Base-by-base conservation (phyloP, 208 protist genomes). In the Leptomonas seymouri region DNA sequence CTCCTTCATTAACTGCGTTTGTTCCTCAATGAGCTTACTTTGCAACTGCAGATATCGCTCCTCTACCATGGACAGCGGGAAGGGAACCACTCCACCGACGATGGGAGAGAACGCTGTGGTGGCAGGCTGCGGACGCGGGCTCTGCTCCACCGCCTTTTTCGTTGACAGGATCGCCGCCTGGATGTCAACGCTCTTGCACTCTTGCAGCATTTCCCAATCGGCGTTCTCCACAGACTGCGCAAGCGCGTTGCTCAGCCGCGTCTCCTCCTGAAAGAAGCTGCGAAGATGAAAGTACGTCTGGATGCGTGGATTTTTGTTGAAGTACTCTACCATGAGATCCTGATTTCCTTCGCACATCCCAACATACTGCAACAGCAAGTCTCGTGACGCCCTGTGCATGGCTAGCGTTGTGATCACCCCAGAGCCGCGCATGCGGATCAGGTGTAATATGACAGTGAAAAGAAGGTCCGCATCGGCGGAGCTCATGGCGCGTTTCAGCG, bases 141-240 rank as follows among this genome's bases (percentile, higher is more conserved):
- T 69, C 39, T 69, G 72, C 45, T 72, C 63, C n/a, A 74, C 69
- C 2, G 66, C 59, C 23, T 66, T 72, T 44, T 80, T 75, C 15
- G 57, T 50, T n/a, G 78, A 78, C 23, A 69, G 69, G 9, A 76
- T 75, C 27, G 74, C 67, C 18, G 75, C 78, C 36, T 86, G 82
- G 28, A 85, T 73, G 14, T 84, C 74, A 46, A 71, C 76, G 23
- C 73, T 56, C 60, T 84, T 92, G 56, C 75, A 84, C 14, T 87
- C 79, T 60, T 87, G 86, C 41, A 86, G 66, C 56, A 86, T 75
- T 51, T 92, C 84, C 80, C 86, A 92, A 30, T 83, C 74, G 8
- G 31, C 57, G 36, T 72, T 74, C 39, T 73, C 67, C 28, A 53
- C 44, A 3, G 69, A 68, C 41, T 79, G 70, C 31, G 60, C 56